A percentile compares a stretch with the other conserved stretches of the same genome.
These are phyloP conservation scores for Cercospora zeina DNA, from an alignment of 2,329 filamentous ascomycete genomes.

Conservation along the genomic window DNA sequence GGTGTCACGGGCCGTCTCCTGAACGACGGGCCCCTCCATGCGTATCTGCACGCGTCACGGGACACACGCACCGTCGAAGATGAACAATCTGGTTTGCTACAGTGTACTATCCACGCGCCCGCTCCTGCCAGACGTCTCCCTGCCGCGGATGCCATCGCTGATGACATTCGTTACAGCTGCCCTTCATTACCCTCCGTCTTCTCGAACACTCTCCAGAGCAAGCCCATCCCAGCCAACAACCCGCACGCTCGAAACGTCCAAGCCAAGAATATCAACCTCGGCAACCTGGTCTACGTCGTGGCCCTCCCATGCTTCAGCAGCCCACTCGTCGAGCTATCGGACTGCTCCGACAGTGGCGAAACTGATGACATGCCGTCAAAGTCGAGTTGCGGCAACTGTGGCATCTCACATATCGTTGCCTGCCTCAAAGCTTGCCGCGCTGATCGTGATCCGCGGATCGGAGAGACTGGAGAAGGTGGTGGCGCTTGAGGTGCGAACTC, in stretches of 20 bases:
- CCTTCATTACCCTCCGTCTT: neutral
- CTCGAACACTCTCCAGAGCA: neutral
- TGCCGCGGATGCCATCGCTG: neutral
- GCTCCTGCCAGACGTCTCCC: neutral
- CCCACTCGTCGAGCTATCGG: neutral
- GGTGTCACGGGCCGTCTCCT: no score
- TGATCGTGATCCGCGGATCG: neutral
- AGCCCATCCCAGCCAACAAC: neutral
- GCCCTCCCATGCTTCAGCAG: neutral
- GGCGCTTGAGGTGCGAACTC: constrained; percentile 6
- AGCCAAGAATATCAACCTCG: neutral
- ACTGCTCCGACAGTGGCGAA: constrained; percentile 11
- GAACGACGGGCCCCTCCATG: no score
- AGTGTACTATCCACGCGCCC: no score
- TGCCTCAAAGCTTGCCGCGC: neutral
- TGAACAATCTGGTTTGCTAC: no score
- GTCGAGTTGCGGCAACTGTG: neutral
- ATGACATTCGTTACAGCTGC: neutral
- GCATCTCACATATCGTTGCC: neutral
- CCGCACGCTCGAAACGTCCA: neutral
- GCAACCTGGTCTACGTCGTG: neutral
- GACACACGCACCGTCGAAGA: no score
- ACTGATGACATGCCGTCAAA: constrained; percentile 10
- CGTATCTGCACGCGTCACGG: no score
- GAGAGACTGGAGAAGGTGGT: constrained; percentile 14